Base-by-base conservation (phyloP, 192 early-diverging fungal genomes). In the Geranomyces variabilis region DNA sequence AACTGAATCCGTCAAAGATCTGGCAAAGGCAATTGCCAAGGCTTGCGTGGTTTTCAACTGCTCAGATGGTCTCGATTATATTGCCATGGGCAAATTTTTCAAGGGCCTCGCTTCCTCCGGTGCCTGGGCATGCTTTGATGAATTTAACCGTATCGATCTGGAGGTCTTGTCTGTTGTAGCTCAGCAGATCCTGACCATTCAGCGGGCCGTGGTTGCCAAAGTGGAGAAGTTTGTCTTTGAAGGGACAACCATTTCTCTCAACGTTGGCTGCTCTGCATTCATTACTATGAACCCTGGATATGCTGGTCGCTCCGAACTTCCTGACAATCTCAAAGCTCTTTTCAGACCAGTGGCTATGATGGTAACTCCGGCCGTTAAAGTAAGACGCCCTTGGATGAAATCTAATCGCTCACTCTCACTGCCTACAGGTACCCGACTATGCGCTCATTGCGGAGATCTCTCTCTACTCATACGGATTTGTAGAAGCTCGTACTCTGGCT, bases 221-320 rank as follows among this genome's bases (percentile, higher is more conserved):
- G 36, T 87, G 34, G 81, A 85, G 30, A 87, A 84, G 65, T 88
- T 88, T 83, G 81, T 88, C 10, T 88, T 88, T 77, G 86, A 88
- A 75, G 86, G 86, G 2, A 88, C 83, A 24, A 81, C 77, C 9
- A 88, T 88, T 62, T 78, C 83, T n/a, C 67, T 88, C 26, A 88
- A 86, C 56, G 59, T 74, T 9, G 83, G 83, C 21, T 88, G 86
- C 69, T 87, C 84, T 17, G 84, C 79, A 2, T 88, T 87, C 51
- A 88, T 88, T 49, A 88, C 86, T 21, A 88, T 88, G 86, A 88
- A 88, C 67, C 86, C 86, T 30, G 86, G 86, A 48, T 88, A 88
- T 69, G 86, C 86, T 26, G 86, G 86, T 5, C 79, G 85, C 26
- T 78, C 77, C 24, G 86, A 88, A 57, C 66, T 88, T 26, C 86